Evolutionary conservation across 768 basidiomycete species (phyloP), one percentile per base, ranked within the genome.

Genomic region (Lanmaoa pseudosensibilis): DNA sequence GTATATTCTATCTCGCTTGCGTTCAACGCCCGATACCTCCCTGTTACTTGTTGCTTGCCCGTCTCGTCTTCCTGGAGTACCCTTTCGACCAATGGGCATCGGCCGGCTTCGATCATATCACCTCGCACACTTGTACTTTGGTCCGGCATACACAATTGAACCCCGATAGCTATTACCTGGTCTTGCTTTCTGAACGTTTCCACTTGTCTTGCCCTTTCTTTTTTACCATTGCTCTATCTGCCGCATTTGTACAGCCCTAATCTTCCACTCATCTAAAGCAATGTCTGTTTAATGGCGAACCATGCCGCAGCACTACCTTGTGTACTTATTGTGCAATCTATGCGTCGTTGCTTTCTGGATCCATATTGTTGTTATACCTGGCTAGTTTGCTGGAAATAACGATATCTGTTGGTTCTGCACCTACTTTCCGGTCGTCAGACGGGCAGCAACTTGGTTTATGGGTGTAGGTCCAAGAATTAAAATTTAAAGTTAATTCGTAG

Each of bases 81-180:
- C 57, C 60, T 60, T 67, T 64, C 67, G 61, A 67, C 61, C 64
- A 67, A 70, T 73, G 69, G 68, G 69, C 72, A 66, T 72, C 60
- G 58, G 61, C 71, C 65, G 64, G 65, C 66, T 64, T 66, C 65
- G 77, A 77, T 76, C 78, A 79, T 80, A 79, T 78, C 78, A 77
- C 73, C 73, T 75, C 74, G 76, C 74, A 75, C 83, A 85, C 61
- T 80, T 87, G 85, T 87, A 87, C 83, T 82, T 77, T 83, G 81
- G 80, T 76, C 77, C 76, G 77, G 82, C 83, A 84, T 81, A 80
- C 77, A 76, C 75, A 75, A 46, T 56, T 62, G 58, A 53, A 59
- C 30, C 46, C 71, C 73, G 75, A 74, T 69, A 68, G 69, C 69
- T 74, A 69, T 72, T 66, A 64, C 52, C 55, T 57, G 57, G 58